Percentiles rank a stretch among this genome's conserved stretches.
These are phyloP conservation scores for Gymnopilus junonius DNA, from an alignment of 768 basidiomycete genomes.

Conservation along the genomic window DNA sequence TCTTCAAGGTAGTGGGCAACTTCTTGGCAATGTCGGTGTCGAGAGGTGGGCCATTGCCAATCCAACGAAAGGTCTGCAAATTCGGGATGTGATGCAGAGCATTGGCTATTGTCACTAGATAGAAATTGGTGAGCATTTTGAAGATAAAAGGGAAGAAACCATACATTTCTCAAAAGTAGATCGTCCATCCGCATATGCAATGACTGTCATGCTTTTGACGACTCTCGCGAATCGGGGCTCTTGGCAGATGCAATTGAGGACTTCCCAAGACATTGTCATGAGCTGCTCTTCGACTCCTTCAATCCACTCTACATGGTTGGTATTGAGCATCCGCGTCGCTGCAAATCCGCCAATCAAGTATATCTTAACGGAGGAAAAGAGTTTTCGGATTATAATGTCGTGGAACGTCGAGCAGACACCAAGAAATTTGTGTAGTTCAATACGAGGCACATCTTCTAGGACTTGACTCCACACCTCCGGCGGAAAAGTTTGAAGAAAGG, in stretches of 20 bases:
- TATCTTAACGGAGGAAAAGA: slow-evolving; percentile 42
- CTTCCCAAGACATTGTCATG: slow-evolving; percentile 43
- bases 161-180: slow-evolving; percentile 42
- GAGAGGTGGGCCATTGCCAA: slow-evolving; percentile 36
- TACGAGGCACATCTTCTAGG: slow-evolving; percentile 31
- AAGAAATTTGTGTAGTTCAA: slow-evolving; percentile 30
- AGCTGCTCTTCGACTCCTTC: slow-evolving; percentile 31
- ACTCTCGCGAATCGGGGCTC: slow-evolving; percentile 37
- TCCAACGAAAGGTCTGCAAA: slow-evolving; percentile 43
- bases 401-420: slow-evolving; percentile 41
- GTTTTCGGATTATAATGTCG: slow-evolving; percentile 33
- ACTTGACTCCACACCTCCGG: slow-evolving; percentile 44
- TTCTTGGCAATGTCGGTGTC: slow-evolving; percentile 29
- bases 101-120: slow-evolving; percentile 38
- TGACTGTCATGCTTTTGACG: slow-evolving; percentile 40
- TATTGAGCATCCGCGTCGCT: slow-evolving; percentile 34
- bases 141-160: slow-evolving; percentile 3
- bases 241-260: slow-evolving; percentile 39
- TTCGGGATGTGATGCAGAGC: slow-evolving; percentile 33
- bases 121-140: too few species aligned
- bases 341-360: slow-evolving; percentile 37
- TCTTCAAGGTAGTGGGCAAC: slow-evolving; percentile 32
- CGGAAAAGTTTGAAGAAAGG: slow-evolving; percentile 24
- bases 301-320: slow-evolving; percentile 29
- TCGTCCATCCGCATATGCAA: slow-evolving; percentile 38